Evolutionary conservation across 176 grass and related monocot genomes (phyloP).

Genomic region (Eremochloa ophiuroides): DNA sequence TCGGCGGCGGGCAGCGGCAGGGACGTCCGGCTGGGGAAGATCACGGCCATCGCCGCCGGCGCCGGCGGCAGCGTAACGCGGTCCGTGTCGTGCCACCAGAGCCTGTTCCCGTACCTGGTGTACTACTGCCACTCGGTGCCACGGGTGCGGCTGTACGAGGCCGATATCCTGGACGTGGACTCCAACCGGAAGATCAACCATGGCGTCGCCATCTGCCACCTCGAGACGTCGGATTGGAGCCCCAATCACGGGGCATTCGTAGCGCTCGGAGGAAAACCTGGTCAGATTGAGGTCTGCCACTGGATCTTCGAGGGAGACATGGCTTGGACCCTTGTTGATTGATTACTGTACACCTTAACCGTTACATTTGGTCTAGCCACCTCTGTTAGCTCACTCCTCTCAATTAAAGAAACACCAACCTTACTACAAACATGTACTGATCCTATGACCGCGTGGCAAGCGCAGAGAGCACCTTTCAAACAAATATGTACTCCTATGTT

Average conservation of each 20-base stretch:
- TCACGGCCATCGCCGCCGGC: constrained; percentile 41
- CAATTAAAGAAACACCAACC: neutral
- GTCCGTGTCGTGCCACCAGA: constrained; percentile 71
- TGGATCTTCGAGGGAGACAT: constrained; percentile 84
- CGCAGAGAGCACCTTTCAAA: neutral
- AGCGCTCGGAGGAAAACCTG: constrained; percentile 42
- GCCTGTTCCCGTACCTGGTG: constrained; percentile 68
- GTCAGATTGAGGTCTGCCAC: constrained; percentile 65
- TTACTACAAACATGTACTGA: too few relatives aligned
- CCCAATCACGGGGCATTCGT: constrained; percentile 50
- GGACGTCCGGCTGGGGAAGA: constrained; percentile 38
- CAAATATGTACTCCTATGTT: neutral
- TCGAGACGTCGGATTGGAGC: constrained; percentile 62
- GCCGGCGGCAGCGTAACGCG: constrained; percentile 45
- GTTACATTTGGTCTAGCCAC: neutral
- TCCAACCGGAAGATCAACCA: constrained; percentile 50
- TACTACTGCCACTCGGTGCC: constrained; percentile 81
- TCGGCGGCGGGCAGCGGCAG: constrained; percentile 27
- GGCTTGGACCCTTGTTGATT: constrained; percentile 53
- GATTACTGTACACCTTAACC: constrained; percentile 3
- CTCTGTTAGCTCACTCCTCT: neutral
- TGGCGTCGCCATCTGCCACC: constrained; percentile 61
- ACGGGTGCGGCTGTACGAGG: constrained; percentile 50
- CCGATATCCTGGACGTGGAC: constrained; percentile 49
- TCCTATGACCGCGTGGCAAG: neutral